Evolutionary conservation across 768 basidiomycete genomes (phyloP).

Genomic region (Amanita rubescens): DNA sequence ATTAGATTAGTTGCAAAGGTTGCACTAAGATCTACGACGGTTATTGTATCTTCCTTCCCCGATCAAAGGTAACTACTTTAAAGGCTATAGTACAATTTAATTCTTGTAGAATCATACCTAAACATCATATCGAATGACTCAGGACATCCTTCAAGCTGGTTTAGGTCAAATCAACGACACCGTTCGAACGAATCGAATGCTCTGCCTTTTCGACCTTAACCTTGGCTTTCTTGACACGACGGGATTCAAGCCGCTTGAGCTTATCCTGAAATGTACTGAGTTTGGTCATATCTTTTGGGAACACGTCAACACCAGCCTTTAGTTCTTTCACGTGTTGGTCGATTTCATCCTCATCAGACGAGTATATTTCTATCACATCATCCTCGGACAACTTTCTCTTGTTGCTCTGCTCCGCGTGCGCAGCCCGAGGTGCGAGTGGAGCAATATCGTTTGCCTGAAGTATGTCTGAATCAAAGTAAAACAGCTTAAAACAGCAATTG

Average conservation of each 20-base stretch:
- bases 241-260: neutral
- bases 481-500: neutral
- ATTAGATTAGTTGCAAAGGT: too few species aligned
- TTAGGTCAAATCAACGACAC: neutral
- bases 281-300: neutral
- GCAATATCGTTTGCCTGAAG: constrained; percentile 15
- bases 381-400: neutral
- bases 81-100: too few species aligned
- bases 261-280: neutral
- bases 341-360: neutral
- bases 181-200: neutral
- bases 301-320: neutral
- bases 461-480: constrained; percentile 8
- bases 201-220: neutral
- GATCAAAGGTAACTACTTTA: too few species aligned
- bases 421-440: neutral
- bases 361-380: neutral
- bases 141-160: too few species aligned
- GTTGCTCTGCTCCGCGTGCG: neutral
- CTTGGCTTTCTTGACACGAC: constrained; percentile 1
- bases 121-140: too few species aligned
- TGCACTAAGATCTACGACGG: too few species aligned
- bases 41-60: neutral
- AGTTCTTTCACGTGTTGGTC: neutral
- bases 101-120: too few species aligned